Base-by-base conservation (phyloP, 768 basidiomycete species). In the Trametes coccinea region DNA sequence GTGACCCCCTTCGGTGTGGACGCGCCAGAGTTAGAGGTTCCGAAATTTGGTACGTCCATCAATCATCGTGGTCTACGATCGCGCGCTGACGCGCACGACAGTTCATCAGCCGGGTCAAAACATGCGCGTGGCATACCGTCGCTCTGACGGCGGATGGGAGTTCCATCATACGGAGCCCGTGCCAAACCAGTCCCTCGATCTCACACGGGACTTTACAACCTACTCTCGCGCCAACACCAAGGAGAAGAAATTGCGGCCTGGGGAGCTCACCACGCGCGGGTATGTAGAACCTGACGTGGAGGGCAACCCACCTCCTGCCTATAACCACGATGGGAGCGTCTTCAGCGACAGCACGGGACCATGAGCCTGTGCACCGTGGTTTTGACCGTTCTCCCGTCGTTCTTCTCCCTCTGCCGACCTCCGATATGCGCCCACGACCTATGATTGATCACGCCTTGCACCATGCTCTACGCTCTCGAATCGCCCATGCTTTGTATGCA, bases 71-170 rank as follows among this genome's bases (percentile, higher is more conserved):
- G 41, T 16, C 3, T 13, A 16, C 31, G 11, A 31, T 49, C 33
- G 17, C 22, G 33, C 14, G 9, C 46, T 49, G 6, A 41, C 27
- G 22, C 4, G 27, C 27, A 37, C 39, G 49, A 44, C 57, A 85
- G 84, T 76, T 39, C 82, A 82, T 64, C 77, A 70, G 17, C 83
- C 84, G 0, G 84, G 84, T 11, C 69, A 74, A 59, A 80, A 82
- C 69, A 85, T 86, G 84, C 84, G 84, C 22, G 80, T 84, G 41
- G 84, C 84, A 2, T 71, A 74, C 45, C 79, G 83, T 49, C 75
- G 80, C 45, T 72, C 79, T 8, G 82, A 85, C 61, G 84, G 85
- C 22, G 80, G 78, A 54, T 86, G 84, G 85, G 76, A 80, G 47
- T 84, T 85, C 63, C 71, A 77, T 13, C 76, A 80, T 47, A 40